Evolutionary conservation across 805 yeast genomes (phyloP).

Genomic region (Candida ficus): DNA sequence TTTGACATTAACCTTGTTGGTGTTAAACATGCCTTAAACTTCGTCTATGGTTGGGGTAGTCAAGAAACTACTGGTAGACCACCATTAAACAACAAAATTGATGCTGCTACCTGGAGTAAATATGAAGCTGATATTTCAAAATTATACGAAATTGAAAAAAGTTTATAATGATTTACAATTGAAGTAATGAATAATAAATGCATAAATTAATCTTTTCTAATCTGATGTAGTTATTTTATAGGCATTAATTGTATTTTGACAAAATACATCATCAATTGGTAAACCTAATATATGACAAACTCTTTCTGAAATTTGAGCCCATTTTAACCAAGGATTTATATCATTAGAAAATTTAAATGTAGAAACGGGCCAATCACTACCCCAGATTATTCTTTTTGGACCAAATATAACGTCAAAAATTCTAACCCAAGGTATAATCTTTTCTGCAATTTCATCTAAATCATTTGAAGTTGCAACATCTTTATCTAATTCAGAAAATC

Average conservation of each 20-base stretch:
- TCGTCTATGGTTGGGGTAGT: conserved; percentile 23
- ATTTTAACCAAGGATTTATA: conserved; percentile 16
- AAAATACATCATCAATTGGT: conserved; percentile 16
- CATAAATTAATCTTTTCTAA: background rate
- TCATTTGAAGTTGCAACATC: conserved; percentile 14
- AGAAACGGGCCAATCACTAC: conserved; percentile 44
- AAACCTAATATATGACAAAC: conserved; percentile 18
- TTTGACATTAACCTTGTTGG: conserved; percentile 30
- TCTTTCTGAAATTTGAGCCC: conserved; percentile 22
- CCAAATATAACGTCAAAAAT: conserved; percentile 29
- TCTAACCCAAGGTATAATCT: conserved; percentile 30
- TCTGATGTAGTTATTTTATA: no score
- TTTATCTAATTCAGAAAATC: conserved; percentile 31
- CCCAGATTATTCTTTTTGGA: conserved; percentile 31
- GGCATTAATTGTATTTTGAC: conserved; percentile 18
- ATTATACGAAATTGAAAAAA: conserved; percentile 14
- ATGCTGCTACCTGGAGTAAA: conserved; percentile 10
- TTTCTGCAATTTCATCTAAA: conserved; percentile 13
- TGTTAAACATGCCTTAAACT: conserved; percentile 24
- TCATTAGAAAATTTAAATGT: conserved; percentile 18
- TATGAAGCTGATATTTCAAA: conserved; percentile 16
- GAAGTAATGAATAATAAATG: no score
- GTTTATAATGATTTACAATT: no score
- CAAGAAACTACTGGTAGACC: conserved; percentile 28
- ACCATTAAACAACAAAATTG: conserved; percentile 21